These are phyloP conservation scores for Thalassiosira exigua DNA, from an alignment of 352 stramenopile genomes.

Conservation along the genomic window DNA sequence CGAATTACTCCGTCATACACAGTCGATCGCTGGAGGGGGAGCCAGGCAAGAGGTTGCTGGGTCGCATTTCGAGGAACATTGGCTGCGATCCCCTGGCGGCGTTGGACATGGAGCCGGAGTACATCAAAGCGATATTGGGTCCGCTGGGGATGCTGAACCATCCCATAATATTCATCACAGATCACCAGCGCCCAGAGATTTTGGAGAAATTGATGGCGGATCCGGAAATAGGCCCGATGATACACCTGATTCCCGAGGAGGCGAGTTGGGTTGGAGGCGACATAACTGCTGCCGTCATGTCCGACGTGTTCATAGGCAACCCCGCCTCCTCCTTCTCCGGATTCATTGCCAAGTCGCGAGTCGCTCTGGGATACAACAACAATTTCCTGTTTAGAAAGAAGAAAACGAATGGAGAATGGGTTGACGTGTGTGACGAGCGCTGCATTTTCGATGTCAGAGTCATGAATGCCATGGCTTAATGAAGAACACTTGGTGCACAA, in stretches of 20 bases:
- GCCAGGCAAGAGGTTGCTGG: not conserved
- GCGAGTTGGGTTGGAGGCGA: constrained; percentile 19
- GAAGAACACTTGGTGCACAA: not conserved
- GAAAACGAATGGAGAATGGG: constrained; percentile 9
- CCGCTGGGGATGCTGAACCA: constrained; percentile 7
- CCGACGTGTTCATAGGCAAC: constrained; percentile 26
- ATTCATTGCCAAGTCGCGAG: constrained; percentile 19
- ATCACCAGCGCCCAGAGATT: constrained; percentile 16
- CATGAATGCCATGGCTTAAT: constrained; percentile 14
- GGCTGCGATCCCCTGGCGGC: constrained; percentile 17
- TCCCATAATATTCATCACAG: constrained; percentile 29
- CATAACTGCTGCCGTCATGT: constrained; percentile 19
- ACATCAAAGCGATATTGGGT: constrained; percentile 23
- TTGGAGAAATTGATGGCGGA: constrained; percentile 17
- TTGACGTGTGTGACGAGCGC: not conserved
- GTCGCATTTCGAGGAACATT: not conserved
- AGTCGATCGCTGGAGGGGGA: constrained; percentile 19
- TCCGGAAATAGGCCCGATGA: constrained; percentile 1
- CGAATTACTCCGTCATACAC: constrained; percentile 26
- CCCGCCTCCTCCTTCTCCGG: constrained; percentile 18
- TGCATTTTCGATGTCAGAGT: constrained; percentile 19
- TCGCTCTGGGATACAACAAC: constrained; percentile 9
- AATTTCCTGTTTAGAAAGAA: constrained; percentile 16
- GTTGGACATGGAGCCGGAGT: constrained; percentile 17
- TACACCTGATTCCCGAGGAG: constrained; percentile 3